Evolutionary conservation across 2,329 filamentous ascomycete genomes (phyloP).

Genomic region (Neofusicoccum kwambonambiense): DNA sequence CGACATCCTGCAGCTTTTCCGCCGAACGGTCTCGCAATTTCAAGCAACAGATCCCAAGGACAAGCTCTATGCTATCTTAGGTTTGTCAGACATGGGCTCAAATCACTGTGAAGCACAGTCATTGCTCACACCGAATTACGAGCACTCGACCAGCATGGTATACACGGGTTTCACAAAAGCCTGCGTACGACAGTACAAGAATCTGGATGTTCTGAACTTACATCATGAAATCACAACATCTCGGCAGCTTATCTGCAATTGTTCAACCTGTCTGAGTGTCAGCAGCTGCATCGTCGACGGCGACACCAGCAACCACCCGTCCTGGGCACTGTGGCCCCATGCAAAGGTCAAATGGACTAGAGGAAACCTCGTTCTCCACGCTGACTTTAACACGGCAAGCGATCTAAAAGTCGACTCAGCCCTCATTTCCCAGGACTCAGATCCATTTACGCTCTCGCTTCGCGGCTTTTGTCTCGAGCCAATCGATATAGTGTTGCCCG

Average conservation of each 20-base stretch:
- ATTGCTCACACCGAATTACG: not conserved
- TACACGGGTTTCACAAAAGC: not conserved
- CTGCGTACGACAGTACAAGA: not conserved
- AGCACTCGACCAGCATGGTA: not conserved
- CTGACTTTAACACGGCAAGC: no score
- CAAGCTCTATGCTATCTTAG: not conserved
- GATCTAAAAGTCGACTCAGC: no score
- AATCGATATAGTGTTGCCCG: no score
- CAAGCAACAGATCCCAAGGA: not conserved
- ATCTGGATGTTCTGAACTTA: not conserved
- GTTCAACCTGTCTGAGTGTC: not conserved
- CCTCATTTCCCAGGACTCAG: no score
- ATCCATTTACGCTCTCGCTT: no score
- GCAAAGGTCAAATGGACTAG: no score
- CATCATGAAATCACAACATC: not conserved
- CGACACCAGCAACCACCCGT: not conserved
- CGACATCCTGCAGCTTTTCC: not conserved
- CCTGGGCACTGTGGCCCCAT: not conserved
- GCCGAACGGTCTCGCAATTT: not conserved
- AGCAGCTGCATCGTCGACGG: not conserved
- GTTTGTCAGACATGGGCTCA: not conserved
- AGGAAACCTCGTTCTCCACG: no score
- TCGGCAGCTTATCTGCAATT: not conserved
- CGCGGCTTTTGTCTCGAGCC: no score
- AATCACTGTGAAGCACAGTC: no score